phyloP scores from a whole-genome alignment of 139 green algal species.

The Yamagishiella unicocca region DNA sequence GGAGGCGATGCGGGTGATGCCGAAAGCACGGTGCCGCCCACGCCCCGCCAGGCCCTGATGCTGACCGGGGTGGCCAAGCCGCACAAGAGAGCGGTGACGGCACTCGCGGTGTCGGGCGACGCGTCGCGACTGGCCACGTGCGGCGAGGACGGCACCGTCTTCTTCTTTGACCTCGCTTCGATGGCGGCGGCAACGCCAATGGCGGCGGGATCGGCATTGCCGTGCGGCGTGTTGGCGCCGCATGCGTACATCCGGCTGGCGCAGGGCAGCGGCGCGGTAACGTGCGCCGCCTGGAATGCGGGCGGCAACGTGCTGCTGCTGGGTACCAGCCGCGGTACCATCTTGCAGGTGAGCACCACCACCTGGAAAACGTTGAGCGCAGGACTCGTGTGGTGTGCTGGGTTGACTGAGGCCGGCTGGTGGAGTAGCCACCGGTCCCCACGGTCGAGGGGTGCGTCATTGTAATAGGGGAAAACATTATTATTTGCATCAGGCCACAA shows the following conservation, averaged over 20 bases:
- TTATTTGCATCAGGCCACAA: too few species aligned
- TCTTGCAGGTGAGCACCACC: conserved; percentile 54
- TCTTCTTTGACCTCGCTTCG: conserved; percentile 69
- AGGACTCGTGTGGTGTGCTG: too few species aligned
- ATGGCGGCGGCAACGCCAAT: background rate
- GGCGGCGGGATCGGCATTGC: background rate
- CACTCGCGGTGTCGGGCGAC: conserved; percentile 57
- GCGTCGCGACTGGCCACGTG: conserved; percentile 56
- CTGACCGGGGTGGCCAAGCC: conserved; percentile 70
- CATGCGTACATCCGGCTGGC: conserved; percentile 20
- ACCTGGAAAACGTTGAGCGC: too few species aligned
- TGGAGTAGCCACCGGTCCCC: too few species aligned
- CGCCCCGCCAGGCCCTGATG: conserved; percentile 56
- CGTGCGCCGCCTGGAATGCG: conserved; percentile 57
- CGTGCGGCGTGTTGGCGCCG: conserved; percentile 28
- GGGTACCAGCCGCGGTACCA: conserved; percentile 58
- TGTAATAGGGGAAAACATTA: too few species aligned
- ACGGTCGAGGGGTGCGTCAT: too few species aligned
- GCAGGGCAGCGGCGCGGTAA: background rate
- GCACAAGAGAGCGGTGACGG: conserved; percentile 65
- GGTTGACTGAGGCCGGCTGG: too few species aligned
- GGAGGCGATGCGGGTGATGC: background rate
- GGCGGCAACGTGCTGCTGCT: conserved; percentile 61
- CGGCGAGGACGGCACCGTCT: conserved; percentile 67
- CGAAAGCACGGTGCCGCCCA: background rate